Conservation (phyloP, 192 early-diverging fungal genomes). For the Entomortierella lignicola region DNA sequence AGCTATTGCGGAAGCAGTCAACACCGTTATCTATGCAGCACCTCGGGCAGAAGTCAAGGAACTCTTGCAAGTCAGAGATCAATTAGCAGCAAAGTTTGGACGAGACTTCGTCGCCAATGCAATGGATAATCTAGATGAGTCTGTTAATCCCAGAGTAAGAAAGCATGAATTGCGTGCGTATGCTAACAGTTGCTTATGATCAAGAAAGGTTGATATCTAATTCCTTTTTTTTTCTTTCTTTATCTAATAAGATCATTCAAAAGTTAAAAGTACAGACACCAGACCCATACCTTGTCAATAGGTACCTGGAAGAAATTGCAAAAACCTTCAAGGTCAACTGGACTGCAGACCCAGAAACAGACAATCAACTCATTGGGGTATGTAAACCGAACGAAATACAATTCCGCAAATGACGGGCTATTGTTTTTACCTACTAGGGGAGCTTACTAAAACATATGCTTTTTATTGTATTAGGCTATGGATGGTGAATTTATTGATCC, state of each 20-base stretch:
- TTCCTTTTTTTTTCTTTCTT: background rate
- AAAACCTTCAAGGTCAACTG: slow-evolving; percentile 81
- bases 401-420: no score
- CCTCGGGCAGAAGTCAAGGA: slow-evolving; percentile 89
- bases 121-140: slow-evolving; percentile 77
- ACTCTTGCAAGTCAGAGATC: slow-evolving; percentile 77
- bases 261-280: slow-evolving; percentile 87
- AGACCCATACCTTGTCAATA: slow-evolving; percentile 79
- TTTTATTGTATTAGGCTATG: slow-evolving; percentile 17
- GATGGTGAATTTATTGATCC: slow-evolving; percentile 47
- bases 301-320: slow-evolving; percentile 93
- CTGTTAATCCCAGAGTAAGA: slow-evolving; percentile 81
- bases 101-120: slow-evolving; percentile 81
- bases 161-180: no score
- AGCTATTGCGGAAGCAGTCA: slow-evolving; percentile 87
- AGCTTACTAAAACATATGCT: no score
- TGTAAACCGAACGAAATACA: no score
- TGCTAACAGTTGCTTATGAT: no score
- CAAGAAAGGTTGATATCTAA: background rate
- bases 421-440: no score
- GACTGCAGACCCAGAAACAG: slow-evolving; percentile 62
- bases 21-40: slow-evolving; percentile 93
- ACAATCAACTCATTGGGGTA: slow-evolving; percentile 55
- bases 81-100: slow-evolving; percentile 85
- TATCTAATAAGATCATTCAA: slow-evolving; percentile 76